phyloP scores from a whole-genome alignment of 805 yeast species.

The Ogataea salicorniae region DNA sequence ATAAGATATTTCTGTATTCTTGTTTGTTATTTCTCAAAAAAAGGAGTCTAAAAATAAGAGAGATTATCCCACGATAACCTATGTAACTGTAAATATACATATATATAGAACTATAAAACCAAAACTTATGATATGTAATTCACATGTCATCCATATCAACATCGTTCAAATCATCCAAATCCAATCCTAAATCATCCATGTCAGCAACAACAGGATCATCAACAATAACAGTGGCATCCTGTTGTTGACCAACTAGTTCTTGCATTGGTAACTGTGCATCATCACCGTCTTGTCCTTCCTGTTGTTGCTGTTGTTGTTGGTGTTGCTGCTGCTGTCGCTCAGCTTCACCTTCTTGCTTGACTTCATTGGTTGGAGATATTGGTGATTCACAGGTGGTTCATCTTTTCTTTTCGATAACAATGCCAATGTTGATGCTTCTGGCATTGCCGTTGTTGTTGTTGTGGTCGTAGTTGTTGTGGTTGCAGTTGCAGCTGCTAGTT shows the following conservation, averaged over 20 bases:
- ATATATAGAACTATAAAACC: not conserved
- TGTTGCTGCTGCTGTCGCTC: not conserved
- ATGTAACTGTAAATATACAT: not conserved
- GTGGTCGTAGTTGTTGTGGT: no score
- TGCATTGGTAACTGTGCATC: not conserved
- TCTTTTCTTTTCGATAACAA: not conserved
- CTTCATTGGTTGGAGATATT: not conserved
- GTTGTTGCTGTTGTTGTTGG: no score
- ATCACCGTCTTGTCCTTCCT: no score
- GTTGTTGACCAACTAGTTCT: not conserved
- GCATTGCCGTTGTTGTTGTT: no score
- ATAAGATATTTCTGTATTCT: no score
- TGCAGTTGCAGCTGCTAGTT: not conserved
- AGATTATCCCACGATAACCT: conserved; percentile 1
- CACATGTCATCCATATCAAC: not conserved
- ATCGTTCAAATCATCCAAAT: conserved; percentile 3
- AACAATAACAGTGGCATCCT: not conserved
- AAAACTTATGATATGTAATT: no score
- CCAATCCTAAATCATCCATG: not conserved
- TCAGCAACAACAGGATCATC: not conserved
- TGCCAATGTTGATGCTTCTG: no score
- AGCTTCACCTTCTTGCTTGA: not conserved
- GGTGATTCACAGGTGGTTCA: conserved; percentile 1
- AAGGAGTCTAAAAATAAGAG: no score
- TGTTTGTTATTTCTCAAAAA: no score